A percentile compares a stretch with the other conserved stretches of the same genome.
phyloP scores from a whole-genome alignment of 2,329 filamentous ascomycete species.

The Beauveria brongniartii region DNA sequence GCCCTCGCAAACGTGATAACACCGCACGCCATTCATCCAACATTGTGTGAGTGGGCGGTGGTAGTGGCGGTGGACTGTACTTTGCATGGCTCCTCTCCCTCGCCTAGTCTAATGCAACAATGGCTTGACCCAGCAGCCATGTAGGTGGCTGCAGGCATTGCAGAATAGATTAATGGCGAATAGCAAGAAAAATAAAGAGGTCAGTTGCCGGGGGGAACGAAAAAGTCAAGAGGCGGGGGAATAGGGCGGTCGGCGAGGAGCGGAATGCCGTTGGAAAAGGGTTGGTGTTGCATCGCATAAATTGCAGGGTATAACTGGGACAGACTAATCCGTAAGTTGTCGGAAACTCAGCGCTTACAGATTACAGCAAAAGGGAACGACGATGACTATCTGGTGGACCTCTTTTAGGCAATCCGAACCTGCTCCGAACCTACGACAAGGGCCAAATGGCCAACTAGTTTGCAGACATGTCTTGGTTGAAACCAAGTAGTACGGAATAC shows the following conservation, averaged over 20 bases:
- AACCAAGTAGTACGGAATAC: no score
- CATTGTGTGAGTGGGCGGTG: constrained; percentile 2
- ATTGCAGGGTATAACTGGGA: constrained; percentile 1
- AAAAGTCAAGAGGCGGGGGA: not conserved
- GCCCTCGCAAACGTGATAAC: not conserved
- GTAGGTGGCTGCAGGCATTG: not conserved
- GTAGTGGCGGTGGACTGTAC: not conserved
- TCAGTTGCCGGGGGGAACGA: not conserved
- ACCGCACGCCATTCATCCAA: not conserved
- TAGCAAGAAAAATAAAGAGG: not conserved
- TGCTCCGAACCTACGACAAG: not conserved
- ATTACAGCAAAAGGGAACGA: not conserved
- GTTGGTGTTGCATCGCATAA: not conserved
- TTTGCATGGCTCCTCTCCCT: not conserved
- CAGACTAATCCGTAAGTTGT: not conserved
- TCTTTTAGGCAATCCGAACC: constrained; percentile 2
- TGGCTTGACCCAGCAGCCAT: not conserved
- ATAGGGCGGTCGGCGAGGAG: not conserved
- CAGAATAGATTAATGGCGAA: not conserved
- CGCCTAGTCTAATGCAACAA: not conserved
- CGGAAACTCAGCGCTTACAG: constrained; percentile 4
- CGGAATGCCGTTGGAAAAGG: not conserved
- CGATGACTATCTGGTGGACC: not conserved
- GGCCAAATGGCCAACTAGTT: not conserved
- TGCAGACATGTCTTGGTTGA: not conserved